phyloP scores from a whole-genome alignment of 2,329 filamentous ascomycete species.

The Elsinoe batatas region DNA sequence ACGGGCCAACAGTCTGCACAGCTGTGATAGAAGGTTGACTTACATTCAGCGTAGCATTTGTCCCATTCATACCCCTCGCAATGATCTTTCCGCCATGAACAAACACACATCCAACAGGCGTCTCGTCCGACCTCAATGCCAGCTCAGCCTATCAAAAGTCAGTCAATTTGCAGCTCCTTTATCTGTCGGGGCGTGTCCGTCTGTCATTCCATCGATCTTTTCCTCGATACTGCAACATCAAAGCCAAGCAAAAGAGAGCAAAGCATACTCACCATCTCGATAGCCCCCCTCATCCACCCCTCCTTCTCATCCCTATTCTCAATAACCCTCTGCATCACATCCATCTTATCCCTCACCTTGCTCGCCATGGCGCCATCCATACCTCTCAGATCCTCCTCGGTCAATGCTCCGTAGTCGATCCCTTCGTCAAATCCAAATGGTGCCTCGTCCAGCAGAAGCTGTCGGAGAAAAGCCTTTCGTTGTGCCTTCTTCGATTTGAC shows the following conservation, averaged over 20 bases:
- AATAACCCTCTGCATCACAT: slow-evolving; percentile 15
- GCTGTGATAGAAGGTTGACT: slow-evolving; percentile 17
- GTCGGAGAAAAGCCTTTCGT: not conserved
- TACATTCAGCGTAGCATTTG: slow-evolving; percentile 71
- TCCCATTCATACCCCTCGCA: slow-evolving; percentile 91
- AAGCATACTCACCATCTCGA: slow-evolving; percentile 59
- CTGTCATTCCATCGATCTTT: not conserved
- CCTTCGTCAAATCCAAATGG: not conserved
- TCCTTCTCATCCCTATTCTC: slow-evolving; percentile 41
- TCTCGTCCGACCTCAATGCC: slow-evolving; percentile 78
- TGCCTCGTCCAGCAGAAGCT: not conserved
- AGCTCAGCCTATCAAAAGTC: slow-evolving; percentile 57
- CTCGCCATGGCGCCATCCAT: slow-evolving; percentile 7
- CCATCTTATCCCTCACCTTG: slow-evolving; percentile 11
- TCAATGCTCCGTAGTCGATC: not conserved
- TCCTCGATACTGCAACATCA: too few relatives aligned
- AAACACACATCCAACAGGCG: slow-evolving; percentile 91
- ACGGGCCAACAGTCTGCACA: not conserved
- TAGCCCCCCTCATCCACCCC: slow-evolving; percentile 72
- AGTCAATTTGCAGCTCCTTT: not conserved
- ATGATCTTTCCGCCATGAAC: slow-evolving; percentile 72
- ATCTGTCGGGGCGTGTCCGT: too few relatives aligned
- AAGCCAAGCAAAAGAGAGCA: not conserved
- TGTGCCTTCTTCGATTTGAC: not conserved
- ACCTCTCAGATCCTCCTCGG: not conserved